Conservation (phyloP, 2,329 filamentous ascomycete genomes). For the Coniochaeta prunicola region DNA sequence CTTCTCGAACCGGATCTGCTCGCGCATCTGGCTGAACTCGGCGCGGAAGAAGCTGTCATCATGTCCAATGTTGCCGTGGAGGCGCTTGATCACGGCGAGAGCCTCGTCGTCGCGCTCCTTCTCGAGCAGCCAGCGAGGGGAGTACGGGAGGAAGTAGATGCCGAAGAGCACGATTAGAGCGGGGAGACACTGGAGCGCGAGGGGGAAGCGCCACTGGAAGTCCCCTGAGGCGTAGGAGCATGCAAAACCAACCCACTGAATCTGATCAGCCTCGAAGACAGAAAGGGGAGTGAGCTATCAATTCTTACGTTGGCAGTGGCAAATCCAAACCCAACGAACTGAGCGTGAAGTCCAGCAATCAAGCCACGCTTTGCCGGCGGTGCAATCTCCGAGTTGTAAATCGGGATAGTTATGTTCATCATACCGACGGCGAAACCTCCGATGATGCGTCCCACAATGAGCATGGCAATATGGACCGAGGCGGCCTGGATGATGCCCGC, state of each 20-base stretch:
- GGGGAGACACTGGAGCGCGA: conserved; percentile 32
- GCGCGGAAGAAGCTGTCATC: not conserved
- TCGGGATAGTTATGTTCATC: conserved; percentile 6
- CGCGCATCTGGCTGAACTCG: not conserved
- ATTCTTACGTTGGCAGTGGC: conserved; percentile 30
- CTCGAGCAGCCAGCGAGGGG: conserved; percentile 1
- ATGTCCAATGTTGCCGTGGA: not conserved
- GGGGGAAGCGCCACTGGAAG: conserved; percentile 34
- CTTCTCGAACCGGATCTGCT: not conserved
- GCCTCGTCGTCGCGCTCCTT: conserved; percentile 2
- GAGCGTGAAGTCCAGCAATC: not conserved
- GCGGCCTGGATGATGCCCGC: conserved; percentile 7
- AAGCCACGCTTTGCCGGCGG: conserved; percentile 14
- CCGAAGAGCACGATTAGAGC: conserved; percentile 23
- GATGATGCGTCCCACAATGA: conserved; percentile 23
- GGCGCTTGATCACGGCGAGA: not conserved
- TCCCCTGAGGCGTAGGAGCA: conserved; percentile 23
- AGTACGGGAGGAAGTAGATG: not conserved
- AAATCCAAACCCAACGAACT: conserved; percentile 9
- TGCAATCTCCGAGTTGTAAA: conserved; percentile 26
- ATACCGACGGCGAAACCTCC: conserved; percentile 32
- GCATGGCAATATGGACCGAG: conserved; percentile 10
- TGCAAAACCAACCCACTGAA: conserved; percentile 27
- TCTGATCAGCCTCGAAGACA: not conserved
- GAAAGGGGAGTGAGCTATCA: not conserved